Conservation (phyloP, 495 filamentous ascomycete genomes). For the Podospora fimiseda region DNA sequence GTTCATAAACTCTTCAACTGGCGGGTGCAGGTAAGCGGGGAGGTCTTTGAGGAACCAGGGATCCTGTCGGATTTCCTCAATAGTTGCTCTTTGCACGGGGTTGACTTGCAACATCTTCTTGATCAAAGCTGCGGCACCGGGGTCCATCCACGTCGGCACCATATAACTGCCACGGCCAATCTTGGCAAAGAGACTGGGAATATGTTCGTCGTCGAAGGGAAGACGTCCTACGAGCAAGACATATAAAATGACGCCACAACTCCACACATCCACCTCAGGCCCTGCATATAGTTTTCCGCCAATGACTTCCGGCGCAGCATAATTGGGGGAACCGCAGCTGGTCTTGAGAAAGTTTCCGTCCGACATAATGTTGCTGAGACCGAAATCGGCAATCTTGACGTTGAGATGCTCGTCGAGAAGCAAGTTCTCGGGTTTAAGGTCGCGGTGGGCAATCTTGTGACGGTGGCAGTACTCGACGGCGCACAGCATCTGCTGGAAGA, state of each 20-base stretch:
- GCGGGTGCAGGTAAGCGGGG: slow-evolving; percentile 75
- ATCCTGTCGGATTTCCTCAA: slow-evolving; percentile 88
- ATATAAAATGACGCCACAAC: slow-evolving; percentile 96
- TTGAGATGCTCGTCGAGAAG: slow-evolving; percentile 89
- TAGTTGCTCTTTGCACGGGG: slow-evolving; percentile 85
- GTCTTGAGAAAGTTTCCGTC: slow-evolving; percentile 99
- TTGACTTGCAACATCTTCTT: slow-evolving; percentile 92
- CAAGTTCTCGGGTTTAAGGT: slow-evolving; percentile 95
- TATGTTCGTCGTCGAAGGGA: slow-evolving; percentile 95
- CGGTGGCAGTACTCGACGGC: slow-evolving; percentile 98
- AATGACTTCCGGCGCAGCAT: slow-evolving; percentile 96
- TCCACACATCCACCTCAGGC: slow-evolving; percentile 98
- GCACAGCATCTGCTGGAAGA: slow-evolving; percentile 99
- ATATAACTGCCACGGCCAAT: slow-evolving; percentile 66
- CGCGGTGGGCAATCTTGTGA: slow-evolving; percentile 97
- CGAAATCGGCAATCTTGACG: slow-evolving; percentile 98
- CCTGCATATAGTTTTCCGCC: slow-evolving; percentile 96
- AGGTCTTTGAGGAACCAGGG: slow-evolving; percentile 90
- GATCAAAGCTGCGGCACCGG: slow-evolving; percentile 79
- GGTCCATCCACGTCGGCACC: slow-evolving; percentile 78
- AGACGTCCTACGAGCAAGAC: slow-evolving; percentile 86
- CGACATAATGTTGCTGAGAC: slow-evolving; percentile 98
- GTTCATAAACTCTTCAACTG: slow-evolving; percentile 88
- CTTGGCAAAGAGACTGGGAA: slow-evolving; percentile 38
- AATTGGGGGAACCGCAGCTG: slow-evolving; percentile 96